Evolutionary conservation across 2,329 filamentous ascomycete species (phyloP).

Genomic region (Nothophoma quercina): DNA sequence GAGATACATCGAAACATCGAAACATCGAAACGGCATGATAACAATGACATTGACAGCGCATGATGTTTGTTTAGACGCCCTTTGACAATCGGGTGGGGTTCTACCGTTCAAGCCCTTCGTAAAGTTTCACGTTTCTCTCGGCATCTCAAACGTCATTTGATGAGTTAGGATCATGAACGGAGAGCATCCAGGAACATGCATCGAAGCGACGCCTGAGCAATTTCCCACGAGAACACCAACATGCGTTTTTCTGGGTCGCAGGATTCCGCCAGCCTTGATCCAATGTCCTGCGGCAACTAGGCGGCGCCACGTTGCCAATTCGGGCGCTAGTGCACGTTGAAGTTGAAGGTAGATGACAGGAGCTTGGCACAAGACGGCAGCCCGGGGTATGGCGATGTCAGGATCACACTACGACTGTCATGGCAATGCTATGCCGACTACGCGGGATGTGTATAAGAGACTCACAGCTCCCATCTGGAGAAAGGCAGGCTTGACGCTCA

Average conservation of each 20-base stretch:
- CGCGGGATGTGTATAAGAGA: conserved; percentile 36
- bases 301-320: conserved; percentile 20
- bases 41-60: conserved; percentile 21
- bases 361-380: conserved; percentile 29
- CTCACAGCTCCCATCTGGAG: conserved; percentile 17
- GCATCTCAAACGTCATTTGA: conserved; percentile 27
- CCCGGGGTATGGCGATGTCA: conserved; percentile 27
- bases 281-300: conserved; percentile 33
- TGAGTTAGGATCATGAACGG: conserved; percentile 15
- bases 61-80: conserved; percentile 40
- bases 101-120: conserved; percentile 20
- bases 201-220: conserved; percentile 30
- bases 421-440: conserved; percentile 24
- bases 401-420: conserved; percentile 24
- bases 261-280: conserved; percentile 27
- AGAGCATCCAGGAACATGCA: conserved; percentile 26
- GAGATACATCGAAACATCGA: background rate
- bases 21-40: background rate
- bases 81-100: conserved; percentile 14
- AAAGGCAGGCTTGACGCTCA: conserved; percentile 44
- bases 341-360: conserved; percentile 37
- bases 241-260: conserved; percentile 27
- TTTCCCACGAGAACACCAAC: conserved; percentile 28
- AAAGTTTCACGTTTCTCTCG: conserved; percentile 31
- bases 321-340: conserved; percentile 27